Evolutionary conservation across 2,329 filamentous ascomycete genomes (phyloP).

Genomic region (Exophiala sideris): DNA sequence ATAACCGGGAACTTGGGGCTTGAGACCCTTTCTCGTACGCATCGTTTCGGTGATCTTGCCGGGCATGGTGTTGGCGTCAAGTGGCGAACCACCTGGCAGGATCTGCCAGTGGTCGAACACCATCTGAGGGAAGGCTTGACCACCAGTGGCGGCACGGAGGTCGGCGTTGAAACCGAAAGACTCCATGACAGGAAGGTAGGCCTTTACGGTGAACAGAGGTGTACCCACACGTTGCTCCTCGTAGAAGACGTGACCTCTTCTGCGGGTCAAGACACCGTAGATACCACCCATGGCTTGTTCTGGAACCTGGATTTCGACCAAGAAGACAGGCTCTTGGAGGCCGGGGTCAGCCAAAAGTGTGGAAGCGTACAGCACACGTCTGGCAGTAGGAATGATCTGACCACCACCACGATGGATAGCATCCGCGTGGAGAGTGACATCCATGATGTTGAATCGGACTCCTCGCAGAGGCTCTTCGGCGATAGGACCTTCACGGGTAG

Average conservation of each 20-base stretch:
- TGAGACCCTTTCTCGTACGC: constrained; percentile 99
- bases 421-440: constrained; percentile 99
- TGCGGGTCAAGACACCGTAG: constrained; percentile 96
- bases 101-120: constrained; percentile 99
- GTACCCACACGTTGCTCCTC: constrained; percentile 98
- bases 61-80: constrained; percentile 77
- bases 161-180: constrained; percentile 99
- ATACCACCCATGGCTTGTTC: constrained; percentile 99
- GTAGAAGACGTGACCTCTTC: constrained; percentile 97
- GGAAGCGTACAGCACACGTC: constrained; percentile 95
- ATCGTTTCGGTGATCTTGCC: constrained; percentile 80
- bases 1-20: constrained; percentile 87
- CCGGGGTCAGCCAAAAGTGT: constrained; percentile 85
- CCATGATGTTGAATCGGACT: constrained; percentile 97
- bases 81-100: constrained; percentile 86
- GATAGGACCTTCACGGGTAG: constrained; percentile 92
- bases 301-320: constrained; percentile 98
- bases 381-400: constrained; percentile 95
- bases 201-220: constrained; percentile 99
- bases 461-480: constrained; percentile 98
- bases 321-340: constrained; percentile 95
- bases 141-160: constrained; percentile 86
- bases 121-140: constrained; percentile 97
- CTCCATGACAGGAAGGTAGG: constrained; percentile 93
- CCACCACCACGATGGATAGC: constrained; percentile 99